Evolutionary conservation across 345 rosid species (phyloP).

Genomic region (Citrus mangshanensis): DNA sequence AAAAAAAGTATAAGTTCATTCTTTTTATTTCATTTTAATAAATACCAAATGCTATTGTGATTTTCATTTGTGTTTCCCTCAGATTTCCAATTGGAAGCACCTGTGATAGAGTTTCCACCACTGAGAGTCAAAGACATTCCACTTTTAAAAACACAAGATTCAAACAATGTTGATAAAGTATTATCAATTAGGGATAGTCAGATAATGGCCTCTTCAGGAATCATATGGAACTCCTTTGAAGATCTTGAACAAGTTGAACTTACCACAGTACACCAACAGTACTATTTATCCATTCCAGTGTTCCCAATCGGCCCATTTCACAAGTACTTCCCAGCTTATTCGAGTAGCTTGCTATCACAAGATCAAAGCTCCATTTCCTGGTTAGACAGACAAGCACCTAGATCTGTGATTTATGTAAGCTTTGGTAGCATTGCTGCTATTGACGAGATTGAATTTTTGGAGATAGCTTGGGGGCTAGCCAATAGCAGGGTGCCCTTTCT

Average conservation of each 20-base stretch:
- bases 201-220: constrained; percentile 40
- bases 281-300: constrained; percentile 23
- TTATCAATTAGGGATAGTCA: constrained; percentile 14
- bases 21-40: too few species aligned
- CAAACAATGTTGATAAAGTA: background rate
- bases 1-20: too few species aligned
- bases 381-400: constrained; percentile 44
- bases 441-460: constrained; percentile 34
- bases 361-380: constrained; percentile 41
- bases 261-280: constrained; percentile 6
- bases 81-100: constrained; percentile 39
- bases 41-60: background rate
- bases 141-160: constrained; percentile 14
- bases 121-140: constrained; percentile 48
- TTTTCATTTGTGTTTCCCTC: background rate
- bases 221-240: constrained; percentile 52
- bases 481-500: constrained; percentile 46
- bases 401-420: constrained; percentile 53
- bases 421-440: constrained; percentile 56
- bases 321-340: constrained; percentile 26
- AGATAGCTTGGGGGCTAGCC: constrained; percentile 55
- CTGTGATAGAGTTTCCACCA: constrained; percentile 36
- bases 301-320: constrained; percentile 55
- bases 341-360: constrained; percentile 27
- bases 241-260: constrained; percentile 42